Percentiles rank a stretch among this genome's conserved stretches.
Conservation (phyloP, 208 protist species). For the Herpetomonas tarakana region DNA sequence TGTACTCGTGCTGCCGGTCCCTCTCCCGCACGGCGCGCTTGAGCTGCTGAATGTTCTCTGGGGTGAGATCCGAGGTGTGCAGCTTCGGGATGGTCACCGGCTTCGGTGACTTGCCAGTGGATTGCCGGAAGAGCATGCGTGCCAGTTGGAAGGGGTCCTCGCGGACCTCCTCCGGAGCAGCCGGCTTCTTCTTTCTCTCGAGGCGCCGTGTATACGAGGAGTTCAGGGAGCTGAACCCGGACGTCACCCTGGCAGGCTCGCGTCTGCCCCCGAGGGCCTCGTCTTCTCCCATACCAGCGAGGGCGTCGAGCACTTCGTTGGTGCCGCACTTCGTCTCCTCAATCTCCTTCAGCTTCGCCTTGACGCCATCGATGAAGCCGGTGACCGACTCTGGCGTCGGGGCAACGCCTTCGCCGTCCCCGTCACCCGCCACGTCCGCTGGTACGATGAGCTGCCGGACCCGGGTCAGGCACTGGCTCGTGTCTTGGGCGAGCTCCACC, state of each 20-base stretch:
- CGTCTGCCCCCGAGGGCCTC: background rate
- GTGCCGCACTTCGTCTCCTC: background rate
- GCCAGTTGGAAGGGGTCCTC: slow-evolving; percentile 15
- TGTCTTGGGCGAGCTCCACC: slow-evolving; percentile 12
- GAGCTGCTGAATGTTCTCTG: slow-evolving; percentile 12
- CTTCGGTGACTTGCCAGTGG: background rate
- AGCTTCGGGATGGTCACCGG: background rate
- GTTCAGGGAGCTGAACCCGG: background rate
- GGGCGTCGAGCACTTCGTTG: background rate
- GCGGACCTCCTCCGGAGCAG: slow-evolving; percentile 13
- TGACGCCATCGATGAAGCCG: background rate
- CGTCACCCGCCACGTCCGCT: too few species aligned
- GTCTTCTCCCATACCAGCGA: background rate
- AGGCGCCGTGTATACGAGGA: background rate
- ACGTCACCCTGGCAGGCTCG: background rate
- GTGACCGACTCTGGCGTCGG: background rate
- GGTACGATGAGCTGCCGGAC: background rate
- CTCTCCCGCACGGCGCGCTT: slow-evolving; percentile 13
- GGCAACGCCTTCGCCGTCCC: background rate
- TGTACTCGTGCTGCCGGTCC: background rate
- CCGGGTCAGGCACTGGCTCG: background rate
- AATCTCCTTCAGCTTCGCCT: background rate
- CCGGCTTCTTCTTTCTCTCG: slow-evolving; percentile 28
- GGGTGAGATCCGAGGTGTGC: background rate
- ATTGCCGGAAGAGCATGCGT: background rate